A percentile compares a stretch with the other conserved stretches of the same genome.
phyloP scores from a whole-genome alignment of 2,329 filamentous ascomycete genomes.

The Metarhizium robertsii region DNA sequence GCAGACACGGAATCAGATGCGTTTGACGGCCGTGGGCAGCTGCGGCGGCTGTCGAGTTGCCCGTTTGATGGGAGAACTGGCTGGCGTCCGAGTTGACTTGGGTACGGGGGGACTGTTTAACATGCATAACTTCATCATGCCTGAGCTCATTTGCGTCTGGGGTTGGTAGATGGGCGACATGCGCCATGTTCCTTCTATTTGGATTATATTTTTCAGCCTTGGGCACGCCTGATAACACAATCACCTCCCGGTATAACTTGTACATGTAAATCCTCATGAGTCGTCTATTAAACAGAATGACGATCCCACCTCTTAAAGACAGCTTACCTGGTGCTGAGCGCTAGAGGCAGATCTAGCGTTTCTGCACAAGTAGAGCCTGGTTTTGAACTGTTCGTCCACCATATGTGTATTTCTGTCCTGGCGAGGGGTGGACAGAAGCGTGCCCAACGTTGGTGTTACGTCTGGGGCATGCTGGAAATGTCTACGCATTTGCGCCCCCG shows the following conservation, averaged over 20 bases:
- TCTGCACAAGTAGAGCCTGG: neutral
- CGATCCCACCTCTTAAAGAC: neutral
- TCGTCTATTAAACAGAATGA: neutral
- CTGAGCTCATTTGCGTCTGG: neutral
- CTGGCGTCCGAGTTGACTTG: too few species aligned
- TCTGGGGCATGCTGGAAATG: neutral
- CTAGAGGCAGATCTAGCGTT: neutral
- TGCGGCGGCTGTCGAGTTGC: neutral
- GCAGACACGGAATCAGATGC: too few species aligned
- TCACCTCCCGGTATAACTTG: neutral
- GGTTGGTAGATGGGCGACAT: neutral
- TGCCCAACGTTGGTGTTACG: neutral
- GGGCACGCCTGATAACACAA: too few species aligned
- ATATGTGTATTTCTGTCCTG: neutral
- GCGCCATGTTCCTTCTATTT: neutral
- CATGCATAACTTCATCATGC: too few species aligned
- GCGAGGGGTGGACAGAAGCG: neutral
- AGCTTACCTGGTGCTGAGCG: neutral
- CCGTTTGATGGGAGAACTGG: neutral
- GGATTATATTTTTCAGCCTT: neutral
- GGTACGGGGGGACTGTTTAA: too few species aligned
- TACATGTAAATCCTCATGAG: neutral
- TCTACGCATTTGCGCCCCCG: neutral
- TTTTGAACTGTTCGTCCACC: too few species aligned
- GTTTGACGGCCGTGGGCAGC: neutral